phyloP scores from a whole-genome alignment of 768 basidiomycete species.

The Boletus subcaerulescens region DNA sequence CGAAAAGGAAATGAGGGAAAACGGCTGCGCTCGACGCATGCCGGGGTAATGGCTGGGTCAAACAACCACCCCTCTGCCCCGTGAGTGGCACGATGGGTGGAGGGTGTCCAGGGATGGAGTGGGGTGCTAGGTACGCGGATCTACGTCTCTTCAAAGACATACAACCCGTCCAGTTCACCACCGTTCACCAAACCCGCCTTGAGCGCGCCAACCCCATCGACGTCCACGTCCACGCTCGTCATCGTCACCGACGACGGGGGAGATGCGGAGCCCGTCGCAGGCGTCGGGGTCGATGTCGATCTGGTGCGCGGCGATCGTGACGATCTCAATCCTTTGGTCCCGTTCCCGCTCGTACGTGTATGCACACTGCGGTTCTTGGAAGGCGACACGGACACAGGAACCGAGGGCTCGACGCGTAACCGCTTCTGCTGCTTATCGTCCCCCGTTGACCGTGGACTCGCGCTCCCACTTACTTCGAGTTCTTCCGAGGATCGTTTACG shows the following conservation, averaged over 20 bases:
- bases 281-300: conserved; percentile 6
- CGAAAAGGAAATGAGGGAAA: background rate
- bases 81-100: background rate
- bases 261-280: conserved; percentile 11
- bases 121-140: no score
- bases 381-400: background rate
- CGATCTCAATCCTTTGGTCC: background rate
- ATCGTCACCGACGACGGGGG: conserved; percentile 23
- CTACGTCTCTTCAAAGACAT: conserved; percentile 29
- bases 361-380: conserved; percentile 1
- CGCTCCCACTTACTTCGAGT: conserved; percentile 29
- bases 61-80: conserved; percentile 6
- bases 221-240: conserved; percentile 18
- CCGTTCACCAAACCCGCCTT: conserved; percentile 30
- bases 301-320: conserved; percentile 10
- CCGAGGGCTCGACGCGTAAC: conserved; percentile 24
- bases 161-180: conserved; percentile 31
- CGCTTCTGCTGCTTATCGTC: conserved; percentile 29
- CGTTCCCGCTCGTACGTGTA: background rate
- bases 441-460: conserved; percentile 8
- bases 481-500: conserved; percentile 53
- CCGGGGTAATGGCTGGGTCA: background rate
- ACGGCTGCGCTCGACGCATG: conserved; percentile 4
- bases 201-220: conserved; percentile 15
- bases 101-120: background rate